Conservation (phyloP, 2,329 filamentous ascomycete genomes). For the Triangularia verruculosa region DNA sequence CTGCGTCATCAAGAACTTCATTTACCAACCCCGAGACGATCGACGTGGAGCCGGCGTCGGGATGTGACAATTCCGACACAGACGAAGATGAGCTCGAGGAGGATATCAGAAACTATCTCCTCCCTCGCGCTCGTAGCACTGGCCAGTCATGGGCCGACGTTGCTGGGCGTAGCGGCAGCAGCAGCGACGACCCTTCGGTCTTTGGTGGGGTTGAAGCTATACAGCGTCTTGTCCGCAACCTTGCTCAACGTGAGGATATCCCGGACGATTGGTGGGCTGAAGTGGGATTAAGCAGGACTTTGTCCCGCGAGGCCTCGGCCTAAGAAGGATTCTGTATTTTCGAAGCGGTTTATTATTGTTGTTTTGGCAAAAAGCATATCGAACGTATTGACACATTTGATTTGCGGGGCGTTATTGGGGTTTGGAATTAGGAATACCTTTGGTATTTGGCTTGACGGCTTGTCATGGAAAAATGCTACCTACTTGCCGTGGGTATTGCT, state of each 20-base stretch:
- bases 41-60: slow-evolving; percentile 44
- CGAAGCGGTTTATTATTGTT: neutral
- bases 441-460: neutral
- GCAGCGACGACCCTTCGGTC: slow-evolving; percentile 34
- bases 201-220: slow-evolving; percentile 54
- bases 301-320: slow-evolving; percentile 40
- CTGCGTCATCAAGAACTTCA: slow-evolving; percentile 46
- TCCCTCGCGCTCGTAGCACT: neutral
- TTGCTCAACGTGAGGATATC: slow-evolving; percentile 70
- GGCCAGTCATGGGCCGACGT: slow-evolving; percentile 4
- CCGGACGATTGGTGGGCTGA: slow-evolving; percentile 80
- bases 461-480: neutral
- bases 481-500: neutral
- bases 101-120: slow-evolving; percentile 28
- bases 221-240: slow-evolving; percentile 67
- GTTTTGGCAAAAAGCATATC: neutral
- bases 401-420: neutral
- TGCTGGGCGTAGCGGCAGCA: slow-evolving; percentile 33
- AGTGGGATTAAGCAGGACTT: slow-evolving; percentile 62
- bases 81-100: slow-evolving; percentile 49
- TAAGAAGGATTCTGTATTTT: slow-evolving; percentile 12
- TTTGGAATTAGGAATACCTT: neutral
- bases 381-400: neutral
- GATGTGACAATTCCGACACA: slow-evolving; percentile 54
- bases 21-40: slow-evolving; percentile 40